phyloP scores from a whole-genome alignment of 2,329 filamentous ascomycete genomes.

The Remersonia thermophila region DNA sequence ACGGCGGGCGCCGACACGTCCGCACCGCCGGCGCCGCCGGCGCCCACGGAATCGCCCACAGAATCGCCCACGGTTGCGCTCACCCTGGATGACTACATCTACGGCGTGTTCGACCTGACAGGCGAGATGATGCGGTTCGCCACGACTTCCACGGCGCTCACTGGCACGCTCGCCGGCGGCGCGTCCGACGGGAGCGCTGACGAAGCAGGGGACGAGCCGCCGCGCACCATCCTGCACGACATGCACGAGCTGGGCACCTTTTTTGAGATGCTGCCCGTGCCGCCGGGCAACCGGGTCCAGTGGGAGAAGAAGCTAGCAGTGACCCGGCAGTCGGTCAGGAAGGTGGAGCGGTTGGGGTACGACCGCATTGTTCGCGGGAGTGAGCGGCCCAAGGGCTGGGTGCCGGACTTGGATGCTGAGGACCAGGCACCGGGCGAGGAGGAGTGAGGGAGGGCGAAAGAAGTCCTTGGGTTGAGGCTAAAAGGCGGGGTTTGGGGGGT shows the following conservation, averaged over 20 bases:
- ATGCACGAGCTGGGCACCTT: slow-evolving; percentile 64
- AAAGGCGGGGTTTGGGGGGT: too few relatives aligned
- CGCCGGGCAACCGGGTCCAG: slow-evolving; percentile 31
- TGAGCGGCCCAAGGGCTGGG: slow-evolving; percentile 84
- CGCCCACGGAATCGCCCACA: not conserved
- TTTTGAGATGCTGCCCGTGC: slow-evolving; percentile 61
- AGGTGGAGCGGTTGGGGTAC: slow-evolving; percentile 86
- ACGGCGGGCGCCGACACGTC: slow-evolving; percentile 21
- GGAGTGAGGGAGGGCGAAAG: slow-evolving; percentile 5
- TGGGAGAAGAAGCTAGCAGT: slow-evolving; percentile 72
- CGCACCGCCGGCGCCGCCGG: not conserved
- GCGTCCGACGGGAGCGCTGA: slow-evolving; percentile 2
- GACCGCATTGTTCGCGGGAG: slow-evolving; percentile 76
- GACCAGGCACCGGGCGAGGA: slow-evolving; percentile 13
- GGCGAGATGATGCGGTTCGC: slow-evolving; percentile 97
- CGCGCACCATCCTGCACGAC: slow-evolving; percentile 61
- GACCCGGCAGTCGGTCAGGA: slow-evolving; percentile 79
- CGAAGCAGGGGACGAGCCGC: slow-evolving; percentile 17
- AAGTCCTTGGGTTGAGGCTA: not conserved
- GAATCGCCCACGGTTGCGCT: slow-evolving; percentile 39
- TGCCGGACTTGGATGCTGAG: slow-evolving; percentile 52
- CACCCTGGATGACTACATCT: slow-evolving; percentile 73
- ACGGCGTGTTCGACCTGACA: slow-evolving; percentile 85
- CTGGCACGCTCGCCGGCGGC: slow-evolving; percentile 36
- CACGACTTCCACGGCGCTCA: slow-evolving; percentile 74